phyloP scores from a whole-genome alignment of 306 rosid genomes.

The Hippophae rhamnoides region DNA sequence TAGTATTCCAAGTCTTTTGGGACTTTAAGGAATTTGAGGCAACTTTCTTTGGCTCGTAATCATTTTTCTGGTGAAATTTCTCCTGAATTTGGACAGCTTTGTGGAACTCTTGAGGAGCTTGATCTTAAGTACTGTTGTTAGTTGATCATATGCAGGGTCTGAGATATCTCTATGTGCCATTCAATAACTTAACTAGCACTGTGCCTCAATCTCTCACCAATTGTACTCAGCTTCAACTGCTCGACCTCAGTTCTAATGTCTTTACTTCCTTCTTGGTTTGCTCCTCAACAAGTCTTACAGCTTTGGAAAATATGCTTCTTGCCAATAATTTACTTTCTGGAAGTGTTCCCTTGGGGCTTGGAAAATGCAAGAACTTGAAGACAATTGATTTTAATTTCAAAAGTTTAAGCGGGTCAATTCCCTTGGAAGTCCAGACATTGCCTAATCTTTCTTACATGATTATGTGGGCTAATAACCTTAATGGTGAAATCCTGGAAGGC shows the following conservation, averaged over 20 bases:
- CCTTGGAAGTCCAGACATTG: slow-evolving; percentile 42
- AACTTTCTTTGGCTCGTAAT: slow-evolving; percentile 35
- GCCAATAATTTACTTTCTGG: slow-evolving; percentile 47
- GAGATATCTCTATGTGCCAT: slow-evolving; percentile 37
- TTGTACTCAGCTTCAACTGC: slow-evolving; percentile 36
- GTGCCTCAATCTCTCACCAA: slow-evolving; percentile 44
- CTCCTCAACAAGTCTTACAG: slow-evolving; percentile 10
- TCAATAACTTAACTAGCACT: slow-evolving; percentile 54
- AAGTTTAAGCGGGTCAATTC: slow-evolving; percentile 47
- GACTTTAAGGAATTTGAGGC: slow-evolving; percentile 35
- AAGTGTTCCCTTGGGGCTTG: slow-evolving; percentile 38
- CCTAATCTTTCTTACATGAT: slow-evolving; percentile 53
- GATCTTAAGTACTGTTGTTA: slow-evolving; percentile 40
- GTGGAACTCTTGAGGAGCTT: slow-evolving; percentile 35
- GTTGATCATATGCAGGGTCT: slow-evolving; percentile 26
- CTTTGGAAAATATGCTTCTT: slow-evolving; percentile 46
- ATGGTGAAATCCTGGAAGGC: slow-evolving; percentile 51
- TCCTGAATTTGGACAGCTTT: slow-evolving; percentile 31
- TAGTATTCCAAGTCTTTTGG: slow-evolving; percentile 38
- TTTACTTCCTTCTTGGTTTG: slow-evolving; percentile 45
- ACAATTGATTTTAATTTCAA: slow-evolving; percentile 62
- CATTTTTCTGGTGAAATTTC: slow-evolving; percentile 46
- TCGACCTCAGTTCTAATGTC: slow-evolving; percentile 55
- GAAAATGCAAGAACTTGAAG: slow-evolving; percentile 41
- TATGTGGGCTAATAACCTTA: slow-evolving; percentile 65